Percentiles rank a stretch among this genome's conserved stretches.
Evolutionary conservation across 371 early-diverging fungal genomes (phyloP).

Genomic region (Capillidium rhysosporum): DNA sequence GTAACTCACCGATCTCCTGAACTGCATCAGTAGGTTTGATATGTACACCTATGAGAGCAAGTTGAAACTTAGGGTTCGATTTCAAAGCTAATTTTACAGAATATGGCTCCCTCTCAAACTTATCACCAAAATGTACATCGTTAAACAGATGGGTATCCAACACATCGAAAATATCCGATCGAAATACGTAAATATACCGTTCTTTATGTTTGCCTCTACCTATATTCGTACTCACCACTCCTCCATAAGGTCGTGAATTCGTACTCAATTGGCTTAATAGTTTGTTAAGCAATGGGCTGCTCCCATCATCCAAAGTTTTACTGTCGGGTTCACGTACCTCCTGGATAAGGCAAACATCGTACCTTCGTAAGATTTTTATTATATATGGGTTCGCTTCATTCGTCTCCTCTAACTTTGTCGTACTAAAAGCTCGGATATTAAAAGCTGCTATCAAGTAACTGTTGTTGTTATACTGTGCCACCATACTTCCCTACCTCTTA

Average conservation of each 20-base stretch:
- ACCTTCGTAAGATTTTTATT: slow-evolving; percentile 1
- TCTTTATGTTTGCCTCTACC: slow-evolving; percentile 1
- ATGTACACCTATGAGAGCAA: not conserved
- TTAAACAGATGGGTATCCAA: not conserved
- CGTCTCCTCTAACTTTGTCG: not conserved
- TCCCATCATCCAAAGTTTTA: not conserved
- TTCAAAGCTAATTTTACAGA: not conserved
- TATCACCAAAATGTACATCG: not conserved
- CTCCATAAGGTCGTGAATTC: not conserved
- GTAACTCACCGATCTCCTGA: not conserved
- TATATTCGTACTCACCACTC: not conserved
- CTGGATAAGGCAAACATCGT: slow-evolving; percentile 2
- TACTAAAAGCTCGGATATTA: slow-evolving; percentile 1
- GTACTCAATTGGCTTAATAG: not conserved
- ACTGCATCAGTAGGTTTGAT: slow-evolving; percentile 2
- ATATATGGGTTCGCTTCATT: not conserved
- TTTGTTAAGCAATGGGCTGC: not conserved
- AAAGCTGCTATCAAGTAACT: slow-evolving; percentile 1
- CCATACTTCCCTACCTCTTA: too few relatives aligned
- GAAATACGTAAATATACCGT: not conserved
- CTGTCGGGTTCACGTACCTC: slow-evolving; percentile 1
- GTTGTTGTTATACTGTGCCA: not conserved
- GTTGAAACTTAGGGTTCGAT: not conserved
- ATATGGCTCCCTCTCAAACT: slow-evolving; percentile 3
- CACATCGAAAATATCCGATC: not conserved